These are phyloP conservation scores for Albugo laibachii DNA, from an alignment of 352 stramenopile genomes.

Conservation along the genomic window DNA sequence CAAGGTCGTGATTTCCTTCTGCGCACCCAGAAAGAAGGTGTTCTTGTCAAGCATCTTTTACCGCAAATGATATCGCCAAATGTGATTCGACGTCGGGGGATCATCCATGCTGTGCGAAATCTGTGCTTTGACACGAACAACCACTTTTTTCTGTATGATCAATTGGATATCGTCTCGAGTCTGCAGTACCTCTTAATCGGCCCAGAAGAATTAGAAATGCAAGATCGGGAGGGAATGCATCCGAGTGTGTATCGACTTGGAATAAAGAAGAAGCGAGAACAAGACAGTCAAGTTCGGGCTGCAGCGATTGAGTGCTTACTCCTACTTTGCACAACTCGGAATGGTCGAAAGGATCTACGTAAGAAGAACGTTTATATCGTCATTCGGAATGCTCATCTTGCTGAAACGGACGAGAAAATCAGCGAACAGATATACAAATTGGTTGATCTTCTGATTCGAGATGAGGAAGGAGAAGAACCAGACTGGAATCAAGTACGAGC, in stretches of 20 bases:
- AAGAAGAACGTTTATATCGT: constrained; percentile 78
- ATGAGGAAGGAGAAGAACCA: constrained; percentile 70
- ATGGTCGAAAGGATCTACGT: constrained; percentile 53
- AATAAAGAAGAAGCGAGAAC: constrained; percentile 68
- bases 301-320: constrained; percentile 50
- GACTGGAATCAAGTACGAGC: constrained; percentile 61
- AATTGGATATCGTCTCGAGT: constrained; percentile 63
- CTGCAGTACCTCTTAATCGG: constrained; percentile 53
- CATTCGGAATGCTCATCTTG: constrained; percentile 61
- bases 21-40: constrained; percentile 37
- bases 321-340: constrained; percentile 57
- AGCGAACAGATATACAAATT: constrained; percentile 80
- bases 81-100: constrained; percentile 51
- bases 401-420: constrained; percentile 61
- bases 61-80: constrained; percentile 67
- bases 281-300: constrained; percentile 49
- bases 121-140: constrained; percentile 78
- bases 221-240: constrained; percentile 70
- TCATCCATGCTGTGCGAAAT: constrained; percentile 51
- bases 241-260: constrained; percentile 50
- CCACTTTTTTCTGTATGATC: constrained; percentile 77
- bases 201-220: constrained; percentile 48
- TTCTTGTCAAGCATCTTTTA: constrained; percentile 38
- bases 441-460: constrained; percentile 71
- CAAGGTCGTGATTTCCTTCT: constrained; percentile 60